A percentile compares a stretch with the other conserved stretches of the same genome.
Conservation (phyloP, 148 eudicot genomes). For the Chenopodium berlandieri region DNA sequence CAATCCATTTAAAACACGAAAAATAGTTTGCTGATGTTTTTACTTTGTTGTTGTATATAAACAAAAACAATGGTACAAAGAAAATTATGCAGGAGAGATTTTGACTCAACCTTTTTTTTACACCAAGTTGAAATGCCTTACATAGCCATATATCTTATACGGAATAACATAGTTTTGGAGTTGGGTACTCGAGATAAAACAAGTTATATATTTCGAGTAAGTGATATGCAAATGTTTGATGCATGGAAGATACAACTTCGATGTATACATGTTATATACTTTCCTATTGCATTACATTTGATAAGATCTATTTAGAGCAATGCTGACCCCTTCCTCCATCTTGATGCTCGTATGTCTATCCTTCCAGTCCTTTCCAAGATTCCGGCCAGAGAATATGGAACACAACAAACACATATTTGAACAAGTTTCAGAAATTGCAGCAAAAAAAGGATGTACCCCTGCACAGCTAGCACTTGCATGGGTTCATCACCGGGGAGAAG, state of each 20-base stretch:
- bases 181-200: background rate
- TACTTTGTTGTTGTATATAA: no score
- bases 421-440: constrained; percentile 22
- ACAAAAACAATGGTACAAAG: background rate
- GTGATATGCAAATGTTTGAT: background rate
- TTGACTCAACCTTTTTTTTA: background rate
- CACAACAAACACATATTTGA: constrained; percentile 30
- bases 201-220: background rate
- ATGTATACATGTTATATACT: background rate
- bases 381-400: constrained; percentile 26
- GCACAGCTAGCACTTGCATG: constrained; percentile 27
- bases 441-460: constrained; percentile 1
- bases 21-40: background rate
- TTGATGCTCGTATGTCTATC: background rate
- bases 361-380: constrained; percentile 16
- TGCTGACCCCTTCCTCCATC: background rate
- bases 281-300: background rate
- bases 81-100: background rate
- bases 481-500: constrained; percentile 23
- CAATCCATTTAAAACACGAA: background rate
- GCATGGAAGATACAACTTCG: background rate
- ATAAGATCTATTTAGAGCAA: background rate
- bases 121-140: background rate
- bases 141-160: no score
- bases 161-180: background rate